Evolutionary conservation across 2,329 filamentous ascomycete genomes (phyloP).

Genomic region (Cladosporium sp.): DNA sequence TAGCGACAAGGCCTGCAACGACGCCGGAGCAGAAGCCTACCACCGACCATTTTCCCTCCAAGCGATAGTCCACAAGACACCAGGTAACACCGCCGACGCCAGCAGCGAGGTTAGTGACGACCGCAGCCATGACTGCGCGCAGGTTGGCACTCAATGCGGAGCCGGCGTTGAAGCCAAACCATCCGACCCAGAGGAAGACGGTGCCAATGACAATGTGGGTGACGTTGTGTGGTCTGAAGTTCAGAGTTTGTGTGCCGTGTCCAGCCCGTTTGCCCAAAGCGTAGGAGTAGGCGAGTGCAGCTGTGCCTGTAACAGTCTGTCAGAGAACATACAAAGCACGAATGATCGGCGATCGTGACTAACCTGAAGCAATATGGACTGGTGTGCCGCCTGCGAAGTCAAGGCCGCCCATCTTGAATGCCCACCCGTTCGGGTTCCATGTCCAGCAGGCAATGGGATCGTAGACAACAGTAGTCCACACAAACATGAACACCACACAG

Average conservation of each 20-base stretch:
- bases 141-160: constrained; percentile 77
- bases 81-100: constrained; percentile 82
- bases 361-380: constrained; percentile 81
- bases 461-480: constrained; percentile 87
- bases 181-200: constrained; percentile 91
- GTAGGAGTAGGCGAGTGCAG: constrained; percentile 83
- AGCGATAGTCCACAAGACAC: constrained; percentile 82
- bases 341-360: neutral
- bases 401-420: constrained; percentile 70
- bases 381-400: constrained; percentile 90
- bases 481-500: constrained; percentile 85
- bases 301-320: constrained; percentile 38
- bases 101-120: constrained; percentile 81
- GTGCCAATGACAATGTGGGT: constrained; percentile 90
- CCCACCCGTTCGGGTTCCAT: constrained; percentile 83
- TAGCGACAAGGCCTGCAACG: constrained; percentile 79
- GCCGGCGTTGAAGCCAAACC: constrained; percentile 93
- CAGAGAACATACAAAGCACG: neutral
- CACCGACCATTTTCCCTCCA: constrained; percentile 88
- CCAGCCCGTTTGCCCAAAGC: constrained; percentile 84
- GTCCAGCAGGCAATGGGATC: constrained; percentile 94
- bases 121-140: constrained; percentile 78
- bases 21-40: constrained; percentile 92
- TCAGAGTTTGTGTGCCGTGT: constrained; percentile 81
- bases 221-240: constrained; percentile 89